These are phyloP conservation scores for Populus alba DNA, from an alignment of 345 rosid species.

Conservation along the genomic window DNA sequence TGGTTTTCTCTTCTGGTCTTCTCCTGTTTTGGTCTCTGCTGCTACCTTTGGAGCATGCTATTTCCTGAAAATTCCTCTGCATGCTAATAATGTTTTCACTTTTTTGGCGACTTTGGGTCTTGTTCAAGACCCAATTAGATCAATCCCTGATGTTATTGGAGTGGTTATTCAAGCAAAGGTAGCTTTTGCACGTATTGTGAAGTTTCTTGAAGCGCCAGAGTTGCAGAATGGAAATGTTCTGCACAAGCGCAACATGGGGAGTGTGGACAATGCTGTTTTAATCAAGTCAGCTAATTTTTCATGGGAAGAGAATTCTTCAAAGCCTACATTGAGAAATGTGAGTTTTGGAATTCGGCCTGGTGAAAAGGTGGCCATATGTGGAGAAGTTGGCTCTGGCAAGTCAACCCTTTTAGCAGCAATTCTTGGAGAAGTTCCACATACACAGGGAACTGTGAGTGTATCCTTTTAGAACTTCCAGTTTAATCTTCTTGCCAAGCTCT, in stretches of 20 bases:
- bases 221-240: conserved; percentile 51
- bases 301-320: conserved; percentile 63
- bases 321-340: conserved; percentile 62
- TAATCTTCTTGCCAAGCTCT: background rate
- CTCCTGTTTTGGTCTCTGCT: conserved; percentile 83
- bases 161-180: conserved; percentile 88
- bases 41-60: conserved; percentile 89
- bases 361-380: conserved; percentile 84
- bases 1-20: conserved; percentile 73
- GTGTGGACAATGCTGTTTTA: conserved; percentile 31
- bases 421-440: conserved; percentile 79
- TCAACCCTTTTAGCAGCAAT: conserved; percentile 87
- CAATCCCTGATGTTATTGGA: conserved; percentile 82
- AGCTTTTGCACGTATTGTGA: conserved; percentile 69
- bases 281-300: conserved; percentile 68
- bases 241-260: conserved; percentile 30
- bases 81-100: conserved; percentile 84
- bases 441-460: conserved; percentile 63
- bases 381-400: conserved; percentile 97
- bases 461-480: background rate
- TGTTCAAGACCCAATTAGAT: conserved; percentile 82
- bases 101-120: conserved; percentile 84
- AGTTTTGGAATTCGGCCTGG: conserved; percentile 54
- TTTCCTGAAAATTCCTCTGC: conserved; percentile 67
- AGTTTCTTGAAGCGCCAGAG: conserved; percentile 87